These are phyloP conservation scores for Nigrospora oryzae DNA, from an alignment of 2,329 filamentous ascomycete species.

Conservation along the genomic window DNA sequence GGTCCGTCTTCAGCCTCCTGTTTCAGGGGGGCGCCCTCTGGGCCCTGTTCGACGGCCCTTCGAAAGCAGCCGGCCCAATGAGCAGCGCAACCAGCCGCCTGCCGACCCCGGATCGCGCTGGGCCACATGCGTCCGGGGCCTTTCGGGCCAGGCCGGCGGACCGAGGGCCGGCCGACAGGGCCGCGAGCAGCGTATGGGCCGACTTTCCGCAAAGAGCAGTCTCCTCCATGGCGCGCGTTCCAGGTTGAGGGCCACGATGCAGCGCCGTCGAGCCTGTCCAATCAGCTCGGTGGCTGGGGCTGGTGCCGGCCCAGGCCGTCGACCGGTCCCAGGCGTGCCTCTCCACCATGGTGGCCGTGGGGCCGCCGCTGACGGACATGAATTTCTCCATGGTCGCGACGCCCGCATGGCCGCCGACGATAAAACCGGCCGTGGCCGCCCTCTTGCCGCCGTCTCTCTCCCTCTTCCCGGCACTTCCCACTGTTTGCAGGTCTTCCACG, in stretches of 20 bases:
- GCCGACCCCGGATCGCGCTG: neutral
- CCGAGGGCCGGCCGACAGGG: neutral
- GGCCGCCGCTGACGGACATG: neutral
- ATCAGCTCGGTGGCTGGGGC: neutral
- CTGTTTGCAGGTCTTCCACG: conserved; percentile 1
- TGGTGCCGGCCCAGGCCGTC: neutral
- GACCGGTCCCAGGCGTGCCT: neutral
- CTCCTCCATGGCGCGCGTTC: neutral
- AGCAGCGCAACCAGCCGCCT: neutral
- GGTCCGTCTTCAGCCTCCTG: too few relatives aligned
- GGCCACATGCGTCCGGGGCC: neutral
- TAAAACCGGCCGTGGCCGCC: neutral
- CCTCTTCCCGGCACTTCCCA: neutral
- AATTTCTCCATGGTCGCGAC: neutral
- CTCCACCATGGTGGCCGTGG: neutral
- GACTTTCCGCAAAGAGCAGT: neutral
- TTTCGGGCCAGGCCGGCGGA: neutral
- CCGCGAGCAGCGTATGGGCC: neutral
- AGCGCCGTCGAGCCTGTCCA: neutral
- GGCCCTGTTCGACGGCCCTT: neutral
- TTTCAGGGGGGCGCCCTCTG: too few relatives aligned
- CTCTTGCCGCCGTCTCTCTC: neutral
- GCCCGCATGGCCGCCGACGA: neutral
- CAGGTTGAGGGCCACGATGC: neutral
- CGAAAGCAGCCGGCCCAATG: neutral